Evolutionary conservation across 441 rosid genomes (phyloP).

Genomic region (Populus hybrid): DNA sequence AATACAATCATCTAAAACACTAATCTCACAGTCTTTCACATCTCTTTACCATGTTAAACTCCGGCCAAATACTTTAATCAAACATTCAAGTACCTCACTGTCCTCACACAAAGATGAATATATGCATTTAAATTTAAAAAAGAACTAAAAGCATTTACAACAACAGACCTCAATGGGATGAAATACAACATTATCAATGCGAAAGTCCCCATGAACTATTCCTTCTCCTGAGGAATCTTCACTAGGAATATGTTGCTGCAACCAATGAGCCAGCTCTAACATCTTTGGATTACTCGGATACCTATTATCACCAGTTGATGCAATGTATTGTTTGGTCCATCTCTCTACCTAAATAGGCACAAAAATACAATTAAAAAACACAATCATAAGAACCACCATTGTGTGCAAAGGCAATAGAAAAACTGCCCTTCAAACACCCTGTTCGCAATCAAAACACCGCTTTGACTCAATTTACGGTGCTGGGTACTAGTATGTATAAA

Average conservation of each 20-base stretch:
- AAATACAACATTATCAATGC: conserved; percentile 86
- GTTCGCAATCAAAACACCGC: background rate
- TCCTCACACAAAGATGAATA: background rate
- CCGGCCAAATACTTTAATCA: background rate
- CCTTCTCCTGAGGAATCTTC: conserved; percentile 87
- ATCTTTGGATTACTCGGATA: conserved; percentile 73
- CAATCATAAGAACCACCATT: conserved; percentile 11
- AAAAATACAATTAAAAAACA: background rate
- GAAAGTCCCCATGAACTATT: conserved; percentile 94
- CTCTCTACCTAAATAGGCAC: conserved; percentile 61
- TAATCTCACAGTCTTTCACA: background rate
- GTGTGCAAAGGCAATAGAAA: background rate
- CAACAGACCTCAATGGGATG: conserved; percentile 80
- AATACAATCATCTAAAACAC: conserved; percentile 12
- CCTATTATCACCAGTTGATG: conserved; percentile 77
- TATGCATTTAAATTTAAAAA: conserved; percentile 5
- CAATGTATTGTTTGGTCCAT: conserved; percentile 86
- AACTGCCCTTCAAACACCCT: background rate
- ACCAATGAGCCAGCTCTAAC: conserved; percentile 74
- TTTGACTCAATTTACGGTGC: background rate
- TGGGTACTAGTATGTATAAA: background rate
- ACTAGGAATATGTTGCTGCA: conserved; percentile 56
- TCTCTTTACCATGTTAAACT: background rate
- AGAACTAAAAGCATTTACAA: background rate
- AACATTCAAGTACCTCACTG: background rate